These are phyloP conservation scores for Cinnamomum micranthum DNA, from an alignment of 164 flowering plant species.

Conservation along the genomic window DNA sequence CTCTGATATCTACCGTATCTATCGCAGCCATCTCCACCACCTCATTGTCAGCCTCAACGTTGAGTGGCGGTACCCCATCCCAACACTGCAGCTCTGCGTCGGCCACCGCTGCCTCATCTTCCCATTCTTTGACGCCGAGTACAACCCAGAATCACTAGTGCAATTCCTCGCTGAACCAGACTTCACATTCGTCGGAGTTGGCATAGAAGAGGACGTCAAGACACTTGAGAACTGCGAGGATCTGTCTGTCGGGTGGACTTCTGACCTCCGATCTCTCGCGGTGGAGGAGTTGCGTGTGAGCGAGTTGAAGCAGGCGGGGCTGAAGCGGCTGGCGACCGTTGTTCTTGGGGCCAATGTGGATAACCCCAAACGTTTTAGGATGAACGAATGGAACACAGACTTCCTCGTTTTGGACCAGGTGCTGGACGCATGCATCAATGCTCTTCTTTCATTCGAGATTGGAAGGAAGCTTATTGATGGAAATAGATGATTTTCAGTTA, in stretches of 20 bases:
- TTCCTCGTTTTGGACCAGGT: neutral
- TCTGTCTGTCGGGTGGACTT: neutral
- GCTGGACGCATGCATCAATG: neutral
- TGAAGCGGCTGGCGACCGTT: constrained; percentile 28
- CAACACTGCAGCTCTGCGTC: constrained; percentile 2
- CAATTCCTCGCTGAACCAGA: neutral
- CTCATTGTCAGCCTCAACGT: constrained; percentile 51
- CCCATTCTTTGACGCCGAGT: neutral
- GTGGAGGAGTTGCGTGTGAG: constrained; percentile 5
- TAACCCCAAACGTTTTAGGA: constrained; percentile 24
- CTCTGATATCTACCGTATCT: constrained; percentile 1
- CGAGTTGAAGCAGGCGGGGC: constrained; percentile 26
- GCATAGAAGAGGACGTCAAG: neutral
- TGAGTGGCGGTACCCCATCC: constrained; percentile 43
- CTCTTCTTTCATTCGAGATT: neutral
- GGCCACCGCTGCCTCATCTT: constrained; percentile 7
- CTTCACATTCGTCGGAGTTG: constrained; percentile 5
- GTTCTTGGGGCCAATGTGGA: constrained; percentile 30
- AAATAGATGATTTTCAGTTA: no score
- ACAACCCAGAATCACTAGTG: constrained; percentile 5
- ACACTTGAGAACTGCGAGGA: neutral
- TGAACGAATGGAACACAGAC: neutral
- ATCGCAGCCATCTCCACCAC: constrained; percentile 11
- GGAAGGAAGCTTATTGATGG: neutral
- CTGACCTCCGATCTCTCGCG: constrained; percentile 21